A percentile compares a stretch with the other conserved stretches of the same genome.
phyloP scores from a whole-genome alignment of 352 stramenopile species.

The Paralagenidium karlingii region DNA sequence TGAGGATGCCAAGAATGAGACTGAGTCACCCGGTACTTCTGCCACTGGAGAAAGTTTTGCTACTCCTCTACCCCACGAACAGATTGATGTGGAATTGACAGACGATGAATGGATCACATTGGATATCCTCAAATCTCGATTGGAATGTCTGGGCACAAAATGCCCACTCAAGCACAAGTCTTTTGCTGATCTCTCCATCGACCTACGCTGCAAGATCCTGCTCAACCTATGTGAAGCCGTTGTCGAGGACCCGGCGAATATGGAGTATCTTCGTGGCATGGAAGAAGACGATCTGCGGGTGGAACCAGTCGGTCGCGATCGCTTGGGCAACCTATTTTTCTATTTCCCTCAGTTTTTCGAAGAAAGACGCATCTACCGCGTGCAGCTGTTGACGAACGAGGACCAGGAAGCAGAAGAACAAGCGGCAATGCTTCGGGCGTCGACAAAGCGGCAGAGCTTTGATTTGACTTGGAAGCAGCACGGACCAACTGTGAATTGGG shows the following conservation, averaged over 20 bases:
- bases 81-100: constrained; percentile 62
- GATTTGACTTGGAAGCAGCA: too few species aligned
- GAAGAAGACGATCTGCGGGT: constrained; percentile 75
- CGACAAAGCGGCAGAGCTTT: too few species aligned
- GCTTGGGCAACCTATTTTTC: constrained; percentile 60
- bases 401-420: too few species aligned
- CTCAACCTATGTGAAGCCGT: constrained; percentile 74
- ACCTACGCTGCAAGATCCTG: constrained; percentile 69
- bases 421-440: too few species aligned
- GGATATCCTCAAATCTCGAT: constrained; percentile 32
- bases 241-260: constrained; percentile 63
- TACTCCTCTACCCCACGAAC: constrained; percentile 10
- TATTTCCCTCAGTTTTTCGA: constrained; percentile 84
- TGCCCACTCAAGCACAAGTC: constrained; percentile 58
- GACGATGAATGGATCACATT: constrained; percentile 68
- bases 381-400: constrained; percentile 19
- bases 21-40: too few species aligned
- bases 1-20: too few species aligned
- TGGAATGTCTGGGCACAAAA: constrained; percentile 30
- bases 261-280: constrained; percentile 81
- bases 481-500: too few species aligned
- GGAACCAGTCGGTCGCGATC: constrained; percentile 59
- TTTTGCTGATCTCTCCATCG: constrained; percentile 52
- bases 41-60: too few species aligned
- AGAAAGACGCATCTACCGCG: constrained; percentile 65